Evolutionary conservation across 2,329 filamentous ascomycete genomes (phyloP).

Genomic region (Lachnellula suecica): DNA sequence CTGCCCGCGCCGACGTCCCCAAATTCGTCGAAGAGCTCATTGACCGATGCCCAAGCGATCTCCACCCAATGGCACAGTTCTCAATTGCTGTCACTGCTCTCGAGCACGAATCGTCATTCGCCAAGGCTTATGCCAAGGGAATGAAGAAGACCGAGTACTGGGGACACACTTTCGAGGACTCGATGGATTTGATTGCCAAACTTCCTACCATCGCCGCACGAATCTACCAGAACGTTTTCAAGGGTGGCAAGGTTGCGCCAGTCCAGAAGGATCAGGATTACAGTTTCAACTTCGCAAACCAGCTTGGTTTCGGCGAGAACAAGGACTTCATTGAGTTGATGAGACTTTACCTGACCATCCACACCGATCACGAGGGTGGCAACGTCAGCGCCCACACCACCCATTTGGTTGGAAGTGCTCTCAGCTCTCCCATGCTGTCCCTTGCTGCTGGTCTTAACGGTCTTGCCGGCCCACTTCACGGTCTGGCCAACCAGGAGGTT

Average conservation of each 20-base stretch:
- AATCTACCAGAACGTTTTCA: slow-evolving; percentile 99
- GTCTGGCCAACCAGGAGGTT: slow-evolving; percentile 99
- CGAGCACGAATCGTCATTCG: slow-evolving; percentile 96
- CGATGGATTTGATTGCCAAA: slow-evolving; percentile 99
- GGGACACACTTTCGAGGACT: slow-evolving; percentile 99
- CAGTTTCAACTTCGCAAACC: slow-evolving; percentile 98
- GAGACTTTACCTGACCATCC: slow-evolving; percentile 98
- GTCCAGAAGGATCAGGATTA: slow-evolving; percentile 99
- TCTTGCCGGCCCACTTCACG: slow-evolving; percentile 96
- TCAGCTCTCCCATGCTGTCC: slow-evolving; percentile 97
- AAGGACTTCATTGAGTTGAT: slow-evolving; percentile 96
- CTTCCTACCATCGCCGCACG: slow-evolving; percentile 95
- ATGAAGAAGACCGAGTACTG: slow-evolving; percentile 99
- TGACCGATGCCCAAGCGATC: slow-evolving; percentile 97
- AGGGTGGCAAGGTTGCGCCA: slow-evolving; percentile 95
- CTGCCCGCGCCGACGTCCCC: slow-evolving; percentile 92
- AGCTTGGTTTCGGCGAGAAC: slow-evolving; percentile 95
- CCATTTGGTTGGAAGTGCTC: slow-evolving; percentile 92
- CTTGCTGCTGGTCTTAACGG: slow-evolving; percentile 96
- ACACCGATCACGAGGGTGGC: slow-evolving; percentile 99
- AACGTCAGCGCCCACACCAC: slow-evolving; percentile 99
- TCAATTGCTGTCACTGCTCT: slow-evolving; percentile 96
- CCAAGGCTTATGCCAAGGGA: slow-evolving; percentile 98
- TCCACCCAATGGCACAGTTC: slow-evolving; percentile 99
- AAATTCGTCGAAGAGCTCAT: slow-evolving; percentile 99